These are phyloP conservation scores for Boletus patriciae DNA, from an alignment of 768 basidiomycete species.

Conservation along the genomic window DNA sequence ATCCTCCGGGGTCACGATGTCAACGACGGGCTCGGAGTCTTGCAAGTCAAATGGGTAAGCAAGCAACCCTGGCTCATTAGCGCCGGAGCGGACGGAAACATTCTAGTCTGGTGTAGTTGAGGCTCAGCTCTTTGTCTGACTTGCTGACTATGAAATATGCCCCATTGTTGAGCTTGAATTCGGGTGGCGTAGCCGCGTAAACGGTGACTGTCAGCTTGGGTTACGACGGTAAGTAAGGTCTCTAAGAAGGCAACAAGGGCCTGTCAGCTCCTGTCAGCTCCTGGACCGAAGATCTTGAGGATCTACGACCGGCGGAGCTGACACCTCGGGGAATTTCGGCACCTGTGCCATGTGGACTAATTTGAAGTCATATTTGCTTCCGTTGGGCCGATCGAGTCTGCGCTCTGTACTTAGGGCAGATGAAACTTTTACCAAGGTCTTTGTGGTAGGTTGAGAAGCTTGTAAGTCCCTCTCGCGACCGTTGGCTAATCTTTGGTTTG, in stretches of 20 bases:
- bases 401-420: neutral
- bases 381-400: constrained; percentile 2
- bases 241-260: constrained; percentile 9
- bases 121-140: constrained; percentile 32
- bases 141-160: constrained; percentile 24
- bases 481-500: neutral
- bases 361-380: constrained; percentile 10
- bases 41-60: constrained; percentile 87
- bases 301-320: neutral
- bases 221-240: constrained; percentile 2
- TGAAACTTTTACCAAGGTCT: neutral
- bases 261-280: neutral
- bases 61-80: constrained; percentile 92
- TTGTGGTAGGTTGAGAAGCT: neutral
- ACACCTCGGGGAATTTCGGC: neutral
- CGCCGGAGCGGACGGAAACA: constrained; percentile 89
- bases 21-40: constrained; percentile 83
- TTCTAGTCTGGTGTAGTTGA: constrained; percentile 85
- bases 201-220: constrained; percentile 7
- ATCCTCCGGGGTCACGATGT: constrained; percentile 91
- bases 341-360: neutral
- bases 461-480: neutral
- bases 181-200: constrained; percentile 21
- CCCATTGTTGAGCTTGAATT: constrained; percentile 26
- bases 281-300: neutral